These are phyloP conservation scores for Alnus glutinosa DNA, from an alignment of 306 rosid genomes.

Conservation along the genomic window DNA sequence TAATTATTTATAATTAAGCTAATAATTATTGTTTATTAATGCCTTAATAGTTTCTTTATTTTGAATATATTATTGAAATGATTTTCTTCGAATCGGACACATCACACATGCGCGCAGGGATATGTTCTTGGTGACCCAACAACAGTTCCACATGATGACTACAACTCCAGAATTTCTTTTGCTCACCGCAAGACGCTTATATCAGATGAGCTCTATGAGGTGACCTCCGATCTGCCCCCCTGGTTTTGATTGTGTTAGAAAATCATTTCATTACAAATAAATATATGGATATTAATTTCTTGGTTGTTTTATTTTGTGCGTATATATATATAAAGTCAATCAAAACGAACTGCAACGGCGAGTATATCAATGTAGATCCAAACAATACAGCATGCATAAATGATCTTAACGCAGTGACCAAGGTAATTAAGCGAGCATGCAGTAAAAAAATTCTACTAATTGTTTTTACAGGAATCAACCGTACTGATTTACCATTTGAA, in stretches of 20 bases:
- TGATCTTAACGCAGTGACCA: conserved; percentile 26
- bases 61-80: neutral
- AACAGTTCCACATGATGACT: neutral
- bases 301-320: neutral
- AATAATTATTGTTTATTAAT: neutral
- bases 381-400: conserved; percentile 33
- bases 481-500: no score
- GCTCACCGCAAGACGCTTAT: conserved; percentile 18
- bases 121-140: conserved; percentile 22
- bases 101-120: conserved; percentile 4
- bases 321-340: neutral
- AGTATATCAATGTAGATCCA: conserved; percentile 35
- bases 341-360: conserved; percentile 33
- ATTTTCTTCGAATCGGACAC: neutral
- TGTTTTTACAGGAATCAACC: no score
- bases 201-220: conserved; percentile 22
- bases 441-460: no score
- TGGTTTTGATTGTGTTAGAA: no score
- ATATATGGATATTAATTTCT: neutral
- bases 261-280: no score
- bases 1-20: no score
- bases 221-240: neutral
- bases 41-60: neutral
- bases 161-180: neutral
- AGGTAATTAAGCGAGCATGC: conserved; percentile 22